Evolutionary conservation across 768 basidiomycete species (phyloP), one percentile per base, ranked within the genome.

Genomic region (Boletus sensibilis): DNA sequence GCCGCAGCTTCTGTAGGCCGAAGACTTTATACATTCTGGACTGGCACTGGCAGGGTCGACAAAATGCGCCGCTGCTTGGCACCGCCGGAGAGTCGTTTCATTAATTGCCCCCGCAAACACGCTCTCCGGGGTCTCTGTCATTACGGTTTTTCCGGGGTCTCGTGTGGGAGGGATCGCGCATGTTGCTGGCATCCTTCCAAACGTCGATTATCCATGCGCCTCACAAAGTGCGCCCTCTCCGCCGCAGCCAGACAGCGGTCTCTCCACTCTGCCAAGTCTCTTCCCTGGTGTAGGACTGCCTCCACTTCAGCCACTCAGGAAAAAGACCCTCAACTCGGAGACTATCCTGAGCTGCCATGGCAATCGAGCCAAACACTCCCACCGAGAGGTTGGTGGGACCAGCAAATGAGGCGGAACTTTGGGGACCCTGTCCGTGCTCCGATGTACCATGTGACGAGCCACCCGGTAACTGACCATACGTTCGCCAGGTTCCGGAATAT

Each of bases 321-420:
- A 59, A 71, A 71, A 39, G 87, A 91, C 68, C 86, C 88, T 2
- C 87, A 91, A 59, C 73, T 90, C 20, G 78, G 78, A 52, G 88
- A 82, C 62, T 92, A 94, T 62, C 90, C 90, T 10, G 77, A 85
- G 56, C 78, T 90, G 7, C 88, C 89, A 37, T 77, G 76, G 69
- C 75, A 84, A 41, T 88, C 87, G 11, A 78, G 81, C 64, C 89
- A 92, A 64, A 75, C 78, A 10, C 79, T 86, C 12, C 75, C 82
- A 21, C 76, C 91, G 0, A 75, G 72, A 48, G 87, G 88, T 42
- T 94, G 90, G 91, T 80, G 86, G 67, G 92, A 94, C 68, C 68
- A 70, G 35, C 83, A 89, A 65, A 81, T 87, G 77, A 79, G 92
- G 59, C 82, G 91, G 52, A 92, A 94, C 68, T 86, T 86, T 74